Conservation (phyloP, 441 rosid genomes). For the Francoa sonchifolia region DNA sequence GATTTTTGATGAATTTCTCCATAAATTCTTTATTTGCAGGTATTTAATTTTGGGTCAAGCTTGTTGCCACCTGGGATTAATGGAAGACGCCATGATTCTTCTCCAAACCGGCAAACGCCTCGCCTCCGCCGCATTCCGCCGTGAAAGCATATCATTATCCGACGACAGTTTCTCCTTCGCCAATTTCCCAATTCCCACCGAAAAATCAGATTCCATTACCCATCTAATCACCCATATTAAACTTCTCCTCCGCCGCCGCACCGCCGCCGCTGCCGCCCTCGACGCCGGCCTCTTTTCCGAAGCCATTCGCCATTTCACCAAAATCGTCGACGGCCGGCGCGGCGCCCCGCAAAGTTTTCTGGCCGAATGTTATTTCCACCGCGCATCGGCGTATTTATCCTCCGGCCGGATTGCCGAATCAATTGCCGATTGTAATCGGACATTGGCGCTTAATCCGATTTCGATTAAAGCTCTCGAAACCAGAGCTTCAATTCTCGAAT, state of each 20-base stretch:
- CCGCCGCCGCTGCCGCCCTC: slow-evolving; percentile 70
- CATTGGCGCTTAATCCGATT: slow-evolving; percentile 59
- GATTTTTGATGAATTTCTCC: too few relatives aligned
- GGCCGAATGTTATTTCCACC: slow-evolving; percentile 64
- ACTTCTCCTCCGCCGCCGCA: slow-evolving; percentile 73
- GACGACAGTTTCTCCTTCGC: slow-evolving; percentile 77
- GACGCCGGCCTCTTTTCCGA: slow-evolving; percentile 64
- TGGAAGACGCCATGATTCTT: slow-evolving; percentile 97
- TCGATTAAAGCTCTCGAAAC: slow-evolving; percentile 72
- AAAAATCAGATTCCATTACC: slow-evolving; percentile 47
- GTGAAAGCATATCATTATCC: slow-evolving; percentile 68
- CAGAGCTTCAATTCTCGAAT: slow-evolving; percentile 63
- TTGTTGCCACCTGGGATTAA: slow-evolving; percentile 74
- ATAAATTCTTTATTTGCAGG: too few relatives aligned
- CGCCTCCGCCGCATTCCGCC: slow-evolving; percentile 78
- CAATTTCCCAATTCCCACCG: slow-evolving; percentile 22
- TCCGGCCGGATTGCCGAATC: slow-evolving; percentile 70
- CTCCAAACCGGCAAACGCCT: slow-evolving; percentile 90
- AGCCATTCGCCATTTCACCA: slow-evolving; percentile 76
- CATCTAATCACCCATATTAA: slow-evolving; percentile 66
- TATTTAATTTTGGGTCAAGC: slow-evolving; percentile 84
- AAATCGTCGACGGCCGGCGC: slow-evolving; percentile 70
- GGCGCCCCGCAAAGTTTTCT: slow-evolving; percentile 79
- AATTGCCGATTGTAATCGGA: slow-evolving; percentile 72
- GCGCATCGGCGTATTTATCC: slow-evolving; percentile 59